Percentiles rank a stretch among this genome's conserved stretches.
Evolutionary conservation across 257 asterid genomes (phyloP).

Genomic region (Eucommia ulmoides): DNA sequence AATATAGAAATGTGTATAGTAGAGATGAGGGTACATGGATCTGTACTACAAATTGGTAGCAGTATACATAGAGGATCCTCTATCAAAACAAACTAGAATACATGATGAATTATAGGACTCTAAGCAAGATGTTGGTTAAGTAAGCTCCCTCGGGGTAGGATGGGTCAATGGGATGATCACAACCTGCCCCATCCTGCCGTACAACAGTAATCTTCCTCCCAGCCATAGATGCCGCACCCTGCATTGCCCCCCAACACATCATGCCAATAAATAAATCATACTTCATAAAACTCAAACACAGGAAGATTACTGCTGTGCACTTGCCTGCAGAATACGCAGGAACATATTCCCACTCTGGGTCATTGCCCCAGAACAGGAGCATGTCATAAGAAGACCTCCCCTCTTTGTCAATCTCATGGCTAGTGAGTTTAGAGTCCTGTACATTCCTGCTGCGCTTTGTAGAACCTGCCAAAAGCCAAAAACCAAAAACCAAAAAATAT

Average conservation of each 20-base stretch:
- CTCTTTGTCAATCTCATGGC: slow-evolving; percentile 79
- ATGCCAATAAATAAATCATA: no score
- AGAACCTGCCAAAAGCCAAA: slow-evolving; percentile 41
- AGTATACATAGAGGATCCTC: no score
- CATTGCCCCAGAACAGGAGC: slow-evolving; percentile 99
- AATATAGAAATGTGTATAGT: no score
- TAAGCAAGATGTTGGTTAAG: neutral
- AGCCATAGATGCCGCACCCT: neutral
- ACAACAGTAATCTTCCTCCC: neutral
- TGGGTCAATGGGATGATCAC: neutral
- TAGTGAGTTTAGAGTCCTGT: slow-evolving; percentile 74
- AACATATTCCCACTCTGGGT: slow-evolving; percentile 92
- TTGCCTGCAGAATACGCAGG: slow-evolving; percentile 70
- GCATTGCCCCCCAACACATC: no score
- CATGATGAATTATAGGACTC: no score
- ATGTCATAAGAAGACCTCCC: slow-evolving; percentile 89
- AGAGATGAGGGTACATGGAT: no score
- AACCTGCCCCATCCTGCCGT: neutral
- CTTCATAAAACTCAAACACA: no score
- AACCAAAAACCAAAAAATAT: slow-evolving; percentile 1
- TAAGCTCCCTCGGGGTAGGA: neutral
- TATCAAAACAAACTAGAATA: no score
- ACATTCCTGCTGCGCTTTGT: slow-evolving; percentile 91
- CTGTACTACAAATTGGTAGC: no score
- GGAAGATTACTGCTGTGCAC: no score